Evolutionary conservation across 2,329 filamentous ascomycete species (phyloP), one percentile per base, ranked within the genome.

Genomic region (Raffaelea ambrosiae): DNA sequence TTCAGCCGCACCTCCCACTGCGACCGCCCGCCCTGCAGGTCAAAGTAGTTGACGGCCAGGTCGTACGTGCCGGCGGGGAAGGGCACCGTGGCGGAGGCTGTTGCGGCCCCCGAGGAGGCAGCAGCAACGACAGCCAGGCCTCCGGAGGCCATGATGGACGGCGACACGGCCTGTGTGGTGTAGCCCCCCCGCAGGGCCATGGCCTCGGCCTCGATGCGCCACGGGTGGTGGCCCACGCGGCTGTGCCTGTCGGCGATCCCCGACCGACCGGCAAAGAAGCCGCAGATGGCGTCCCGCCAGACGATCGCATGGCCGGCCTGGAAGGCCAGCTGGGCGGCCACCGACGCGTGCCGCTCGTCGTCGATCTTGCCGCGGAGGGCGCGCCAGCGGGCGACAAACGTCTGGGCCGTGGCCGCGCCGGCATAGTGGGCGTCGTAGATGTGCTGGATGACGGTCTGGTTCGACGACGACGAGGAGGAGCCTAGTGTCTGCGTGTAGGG

Each of bases 221-320:
- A 81, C 0, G 74, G 73, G 59, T 87, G 76, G 50, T 78, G 67
- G 2, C 74, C 71, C 0, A 86, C 81, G 10, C 83, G 72, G 2
- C 66, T 67, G 0, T 55, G 55, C 19, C 71, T 65, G 53, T 87
- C 83, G 0, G 74, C 59, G 40, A 87, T 84, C 3, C 72, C 67
- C 0, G 79, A 81, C 35, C 78, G 62, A 58, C 77, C 81, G 58
- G 68, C 56, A 62, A 84, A 86, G 63, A 83, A 86, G 48, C 77
- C 67, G 56, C 67, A 77, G 63, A 87, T 77, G 1, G 78, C 71
- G 57, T 86, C 83, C 14, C 83, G 72, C 83, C 84, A 88, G 16
- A 86, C 77, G 18, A 87, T 69, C 0, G 81, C 71, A 61, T 87
- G 84, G 0, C 83, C 83, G 0, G 83, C 79, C 61, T 86, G 83